phyloP scores from a whole-genome alignment of 768 basidiomycete species.

The Chalciporus piperatus region DNA sequence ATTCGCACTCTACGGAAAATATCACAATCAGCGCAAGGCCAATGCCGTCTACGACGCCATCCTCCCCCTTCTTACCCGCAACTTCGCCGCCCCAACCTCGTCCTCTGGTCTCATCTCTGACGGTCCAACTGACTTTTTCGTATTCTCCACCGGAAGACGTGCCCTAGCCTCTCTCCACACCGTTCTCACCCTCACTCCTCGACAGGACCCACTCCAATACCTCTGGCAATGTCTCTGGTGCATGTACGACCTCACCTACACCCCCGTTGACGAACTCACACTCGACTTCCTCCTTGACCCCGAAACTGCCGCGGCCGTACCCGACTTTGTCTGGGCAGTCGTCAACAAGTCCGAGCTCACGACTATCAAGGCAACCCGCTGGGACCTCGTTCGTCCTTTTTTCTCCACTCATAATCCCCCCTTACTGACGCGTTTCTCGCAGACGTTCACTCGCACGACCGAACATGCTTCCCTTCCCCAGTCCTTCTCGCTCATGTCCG shows the following conservation, averaged over 20 bases:
- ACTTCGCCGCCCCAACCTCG: conserved; percentile 69
- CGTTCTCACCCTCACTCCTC: conserved; percentile 71
- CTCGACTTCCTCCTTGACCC: conserved; percentile 75
- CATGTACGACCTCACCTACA: conserved; percentile 74
- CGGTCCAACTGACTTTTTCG: conserved; percentile 77
- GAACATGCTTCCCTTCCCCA: conserved; percentile 63
- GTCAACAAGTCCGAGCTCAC: conserved; percentile 78
- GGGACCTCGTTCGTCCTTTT: conserved; percentile 77
- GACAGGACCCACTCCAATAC: conserved; percentile 77
- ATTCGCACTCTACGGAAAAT: conserved; percentile 59
- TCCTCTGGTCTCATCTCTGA: conserved; percentile 56
- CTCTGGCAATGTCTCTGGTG: conserved; percentile 58
- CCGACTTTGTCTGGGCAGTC: conserved; percentile 81
- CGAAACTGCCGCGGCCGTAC: conserved; percentile 34
- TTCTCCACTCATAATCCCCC: background rate
- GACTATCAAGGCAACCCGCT: conserved; percentile 65
- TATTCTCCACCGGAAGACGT: conserved; percentile 85
- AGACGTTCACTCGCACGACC: conserved; percentile 82
- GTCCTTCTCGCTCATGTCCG: conserved; percentile 75
- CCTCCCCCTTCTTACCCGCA: conserved; percentile 53
- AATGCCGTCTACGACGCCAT: conserved; percentile 66
- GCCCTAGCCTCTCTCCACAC: conserved; percentile 76
- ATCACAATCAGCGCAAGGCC: conserved; percentile 56
- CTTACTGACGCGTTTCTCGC: conserved; percentile 1
- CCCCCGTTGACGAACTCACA: conserved; percentile 63